phyloP scores from a whole-genome alignment of 202 grass and related monocot species.

The Saccharum hybrid region DNA sequence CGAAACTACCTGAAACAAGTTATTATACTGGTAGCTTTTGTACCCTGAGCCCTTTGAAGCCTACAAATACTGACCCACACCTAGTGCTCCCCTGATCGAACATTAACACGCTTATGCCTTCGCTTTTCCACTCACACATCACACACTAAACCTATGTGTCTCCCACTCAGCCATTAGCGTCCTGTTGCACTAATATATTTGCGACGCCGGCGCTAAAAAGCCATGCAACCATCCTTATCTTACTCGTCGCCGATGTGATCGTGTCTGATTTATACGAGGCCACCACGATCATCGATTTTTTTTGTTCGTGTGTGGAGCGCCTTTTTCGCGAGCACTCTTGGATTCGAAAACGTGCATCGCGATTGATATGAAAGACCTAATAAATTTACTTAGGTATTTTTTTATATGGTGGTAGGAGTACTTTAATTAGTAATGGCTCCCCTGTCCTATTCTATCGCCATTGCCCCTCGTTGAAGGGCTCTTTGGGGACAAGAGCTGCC shows the following conservation, averaged over 20 bases:
- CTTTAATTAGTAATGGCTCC: constrained; percentile 27
- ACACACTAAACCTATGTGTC: constrained; percentile 66
- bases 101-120: constrained; percentile 59
- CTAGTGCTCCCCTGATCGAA: constrained; percentile 72
- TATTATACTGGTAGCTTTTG: constrained; percentile 54
- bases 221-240: constrained; percentile 43
- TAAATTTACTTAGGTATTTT: constrained; percentile 28
- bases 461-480: constrained; percentile 31
- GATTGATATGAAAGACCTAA: constrained; percentile 23
- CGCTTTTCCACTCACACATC: constrained; percentile 54
- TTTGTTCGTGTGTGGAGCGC: background rate
- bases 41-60: constrained; percentile 57
- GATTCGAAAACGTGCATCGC: constrained; percentile 70
- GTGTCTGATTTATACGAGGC: constrained; percentile 54
- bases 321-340: constrained; percentile 57
- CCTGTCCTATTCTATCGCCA: constrained; percentile 40
- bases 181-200: constrained; percentile 23
- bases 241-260: constrained; percentile 57
- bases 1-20: constrained; percentile 51
- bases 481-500: constrained; percentile 50
- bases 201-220: constrained; percentile 27
- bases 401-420: background rate
- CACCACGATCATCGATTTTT: constrained; percentile 37
- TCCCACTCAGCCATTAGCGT: constrained; percentile 68
- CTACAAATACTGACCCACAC: constrained; percentile 76